phyloP scores from a whole-genome alignment of 2,329 filamentous ascomycete species.

The Pezicula neosporulosa region DNA sequence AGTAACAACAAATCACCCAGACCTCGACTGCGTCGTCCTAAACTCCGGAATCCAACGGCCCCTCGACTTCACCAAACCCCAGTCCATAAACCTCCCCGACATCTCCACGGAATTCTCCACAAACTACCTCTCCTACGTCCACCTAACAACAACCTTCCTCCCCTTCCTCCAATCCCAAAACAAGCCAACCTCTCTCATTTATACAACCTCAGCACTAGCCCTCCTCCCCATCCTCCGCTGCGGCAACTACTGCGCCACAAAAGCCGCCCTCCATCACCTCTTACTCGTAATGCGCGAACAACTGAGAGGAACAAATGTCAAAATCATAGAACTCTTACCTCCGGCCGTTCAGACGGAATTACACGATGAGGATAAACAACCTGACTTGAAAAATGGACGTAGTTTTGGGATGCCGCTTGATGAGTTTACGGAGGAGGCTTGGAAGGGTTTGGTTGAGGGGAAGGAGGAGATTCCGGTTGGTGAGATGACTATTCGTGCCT shows the following conservation, averaged over 20 bases:
- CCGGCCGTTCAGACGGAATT: slow-evolving; percentile 35
- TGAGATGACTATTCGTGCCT: slow-evolving; percentile 2
- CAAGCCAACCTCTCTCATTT: slow-evolving; percentile 11
- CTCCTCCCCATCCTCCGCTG: slow-evolving; percentile 14
- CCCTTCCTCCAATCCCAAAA: slow-evolving; percentile 26
- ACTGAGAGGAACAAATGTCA: slow-evolving; percentile 30
- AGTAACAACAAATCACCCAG: slow-evolving; percentile 37
- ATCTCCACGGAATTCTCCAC: slow-evolving; percentile 36
- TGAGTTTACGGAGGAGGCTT: slow-evolving; percentile 36
- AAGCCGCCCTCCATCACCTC: slow-evolving; percentile 41
- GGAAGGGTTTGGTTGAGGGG: slow-evolving; percentile 13
- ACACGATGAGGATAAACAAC: slow-evolving; percentile 34
- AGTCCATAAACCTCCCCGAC: slow-evolving; percentile 32
- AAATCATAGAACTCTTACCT: slow-evolving; percentile 40
- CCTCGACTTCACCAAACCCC: slow-evolving; percentile 44
- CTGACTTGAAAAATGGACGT: slow-evolving; percentile 38
- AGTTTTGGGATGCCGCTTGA: slow-evolving; percentile 45
- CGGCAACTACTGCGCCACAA: slow-evolving; percentile 38
- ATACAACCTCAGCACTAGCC: slow-evolving; percentile 15
- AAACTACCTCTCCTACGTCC: slow-evolving; percentile 40
- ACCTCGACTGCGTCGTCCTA: slow-evolving; percentile 53
- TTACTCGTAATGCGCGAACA: slow-evolving; percentile 38
- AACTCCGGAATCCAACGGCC: slow-evolving; percentile 53
- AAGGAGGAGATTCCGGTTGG: slow-evolving; percentile 18
- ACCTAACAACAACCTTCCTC: slow-evolving; percentile 30